phyloP scores from a whole-genome alignment of 306 rosid genomes.

The Spatholobus suberectus region DNA sequence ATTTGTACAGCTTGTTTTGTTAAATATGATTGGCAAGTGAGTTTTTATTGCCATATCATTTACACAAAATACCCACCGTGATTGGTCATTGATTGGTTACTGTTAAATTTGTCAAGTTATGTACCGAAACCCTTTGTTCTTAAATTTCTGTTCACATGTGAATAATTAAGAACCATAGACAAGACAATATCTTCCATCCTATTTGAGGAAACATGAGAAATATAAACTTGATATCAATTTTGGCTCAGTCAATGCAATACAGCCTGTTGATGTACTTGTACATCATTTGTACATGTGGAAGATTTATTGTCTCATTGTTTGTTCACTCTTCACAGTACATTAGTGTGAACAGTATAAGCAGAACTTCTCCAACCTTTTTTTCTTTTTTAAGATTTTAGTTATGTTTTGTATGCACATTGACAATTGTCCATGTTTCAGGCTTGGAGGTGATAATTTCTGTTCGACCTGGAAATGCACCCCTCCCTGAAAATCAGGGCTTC shows the following conservation, averaged over 20 bases:
- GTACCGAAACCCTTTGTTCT: background rate
- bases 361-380: background rate
- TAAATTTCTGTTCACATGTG: background rate
- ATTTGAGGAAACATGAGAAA: too few species aligned
- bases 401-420: background rate
- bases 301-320: slow-evolving; percentile 6
- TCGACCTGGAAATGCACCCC: slow-evolving; percentile 81
- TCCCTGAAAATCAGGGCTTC: slow-evolving; percentile 74
- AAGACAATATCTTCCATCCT: too few species aligned
- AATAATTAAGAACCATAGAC: background rate
- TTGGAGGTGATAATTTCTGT: slow-evolving; percentile 69
- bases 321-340: slow-evolving; percentile 1
- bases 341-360: background rate
- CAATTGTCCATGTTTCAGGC: slow-evolving; percentile 50
- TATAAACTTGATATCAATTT: background rate
- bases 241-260: slow-evolving; percentile 4
- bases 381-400: background rate
- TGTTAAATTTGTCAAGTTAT: background rate
- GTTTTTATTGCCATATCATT: background rate
- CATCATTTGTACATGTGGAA: background rate
- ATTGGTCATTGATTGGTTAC: background rate
- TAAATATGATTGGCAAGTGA: background rate
- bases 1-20: background rate
- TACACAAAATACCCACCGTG: background rate
- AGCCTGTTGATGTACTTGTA: background rate